phyloP scores from a whole-genome alignment of 2,329 filamentous ascomycete genomes.

The Paracorniculantispora psalliotae region DNA sequence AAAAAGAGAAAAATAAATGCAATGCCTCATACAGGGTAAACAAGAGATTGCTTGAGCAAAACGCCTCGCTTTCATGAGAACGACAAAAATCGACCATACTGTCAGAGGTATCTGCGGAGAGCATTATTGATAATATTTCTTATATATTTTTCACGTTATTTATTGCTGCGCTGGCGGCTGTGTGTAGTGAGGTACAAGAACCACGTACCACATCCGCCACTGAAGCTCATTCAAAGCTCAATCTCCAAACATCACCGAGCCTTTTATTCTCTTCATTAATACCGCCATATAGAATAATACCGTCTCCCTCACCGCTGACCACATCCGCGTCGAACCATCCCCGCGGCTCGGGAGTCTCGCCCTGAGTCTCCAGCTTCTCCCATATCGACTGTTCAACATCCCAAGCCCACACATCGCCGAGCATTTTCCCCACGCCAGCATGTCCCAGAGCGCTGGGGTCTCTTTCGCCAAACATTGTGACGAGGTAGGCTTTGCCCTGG shows the following conservation, averaged over 20 bases:
- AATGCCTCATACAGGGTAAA: too few species aligned
- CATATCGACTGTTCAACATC: constrained; percentile 27
- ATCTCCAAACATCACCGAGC: constrained; percentile 35
- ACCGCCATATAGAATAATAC: constrained; percentile 35
- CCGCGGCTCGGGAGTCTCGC: constrained; percentile 26
- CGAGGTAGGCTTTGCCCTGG: constrained; percentile 22
- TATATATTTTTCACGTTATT: too few species aligned
- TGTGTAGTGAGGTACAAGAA: too few species aligned
- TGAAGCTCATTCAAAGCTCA: constrained; percentile 18
- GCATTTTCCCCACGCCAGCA: constrained; percentile 36
- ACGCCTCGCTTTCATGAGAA: too few species aligned
- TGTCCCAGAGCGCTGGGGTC: constrained; percentile 35
- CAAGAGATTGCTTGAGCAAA: too few species aligned
- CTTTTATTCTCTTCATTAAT: constrained; percentile 32
- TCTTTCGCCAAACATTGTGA: constrained; percentile 36
- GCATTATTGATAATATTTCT: too few species aligned
- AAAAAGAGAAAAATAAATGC: too few species aligned
- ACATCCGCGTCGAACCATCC: constrained; percentile 38
- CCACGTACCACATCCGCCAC: too few species aligned
- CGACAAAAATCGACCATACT: too few species aligned
- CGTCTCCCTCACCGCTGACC: constrained; percentile 9
- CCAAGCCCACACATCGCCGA: constrained; percentile 36
- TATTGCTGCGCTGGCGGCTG: too few species aligned
- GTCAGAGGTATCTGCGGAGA: too few species aligned
- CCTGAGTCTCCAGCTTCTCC: constrained; percentile 21